Base-by-base conservation (phyloP, 1,139 yeast genomes). In the Kodamaea alishanica region DNA sequence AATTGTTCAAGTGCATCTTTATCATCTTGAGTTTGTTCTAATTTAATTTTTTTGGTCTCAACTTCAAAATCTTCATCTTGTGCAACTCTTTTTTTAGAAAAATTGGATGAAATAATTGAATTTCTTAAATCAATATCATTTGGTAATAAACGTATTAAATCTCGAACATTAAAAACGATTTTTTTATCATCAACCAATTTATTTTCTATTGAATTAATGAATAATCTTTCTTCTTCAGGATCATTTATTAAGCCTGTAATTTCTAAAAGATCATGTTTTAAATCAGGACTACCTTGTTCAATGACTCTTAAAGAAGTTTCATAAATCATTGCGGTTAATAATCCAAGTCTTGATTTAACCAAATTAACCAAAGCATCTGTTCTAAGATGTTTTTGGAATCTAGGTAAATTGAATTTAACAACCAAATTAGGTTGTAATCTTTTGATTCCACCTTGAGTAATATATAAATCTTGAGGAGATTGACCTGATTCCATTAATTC, bases 261-360 rank as follows among this genome's bases (percentile, higher is more conserved):
- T 22, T 56, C 44, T 26, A 61, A 49, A 33, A 66, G 58, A 24
- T 56, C 60, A 35, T 63, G 69, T 28, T 48, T 50, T 30, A 60
- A 54, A 24, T 60, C 66, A 8, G 82, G 78, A 6, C 83, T 68
- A 34, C 67, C 63, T 41, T 68, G 70, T 56, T 89, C 96, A 26
- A 85, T 67, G 30, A 74, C 56, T 32, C 63, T 54, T 45, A 92
- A 70, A 6, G 83, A 79, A 6, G 73, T 62, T 38, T 73, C 70
- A 55, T 84, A 92, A 6, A 94, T 73, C 37, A 70, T 65, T 0
- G 95, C 75, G 0, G 94, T 71, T 3, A 84, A 61, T 8, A 72
- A 61, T 6, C 98, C 98, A 33, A 89, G 63, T 43, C 90, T 73
- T 35, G 84, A 80, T 30, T 72, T 71, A 12, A 84, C 86, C 37